phyloP scores from a whole-genome alignment of 1,284 basidiomycete genomes.

The Sutorius eximius region DNA sequence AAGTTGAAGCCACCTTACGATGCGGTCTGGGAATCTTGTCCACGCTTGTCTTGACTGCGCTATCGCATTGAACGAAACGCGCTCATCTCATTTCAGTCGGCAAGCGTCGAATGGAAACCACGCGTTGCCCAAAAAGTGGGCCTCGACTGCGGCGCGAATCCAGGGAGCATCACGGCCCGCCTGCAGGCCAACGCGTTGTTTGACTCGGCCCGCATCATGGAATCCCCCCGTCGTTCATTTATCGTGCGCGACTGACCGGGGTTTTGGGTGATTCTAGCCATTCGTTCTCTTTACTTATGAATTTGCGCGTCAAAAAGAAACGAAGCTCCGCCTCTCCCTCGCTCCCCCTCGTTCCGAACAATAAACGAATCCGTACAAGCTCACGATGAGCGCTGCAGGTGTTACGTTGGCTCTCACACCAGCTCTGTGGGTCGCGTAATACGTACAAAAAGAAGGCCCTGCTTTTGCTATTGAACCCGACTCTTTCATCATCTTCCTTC shows the following conservation, averaged over 20 bases:
- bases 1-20: not conserved
- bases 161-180: conserved; percentile 6
- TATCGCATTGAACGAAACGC: not conserved
- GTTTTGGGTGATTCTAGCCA: not conserved
- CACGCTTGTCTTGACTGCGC: not conserved
- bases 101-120: not conserved
- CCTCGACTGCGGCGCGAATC: conserved; percentile 18
- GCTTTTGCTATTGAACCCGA: conserved; percentile 5
- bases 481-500: conserved; percentile 12
- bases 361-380: not conserved
- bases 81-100: not conserved
- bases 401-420: conserved; percentile 16
- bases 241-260: conserved; percentile 20
- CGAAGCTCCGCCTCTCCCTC: not conserved
- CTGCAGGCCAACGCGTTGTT: conserved; percentile 28
- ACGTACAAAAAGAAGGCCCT: conserved; percentile 25
- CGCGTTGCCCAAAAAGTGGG: not conserved
- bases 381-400: conserved; percentile 21
- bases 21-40: not conserved
- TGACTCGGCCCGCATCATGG: conserved; percentile 9
- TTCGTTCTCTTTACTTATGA: conserved; percentile 7
- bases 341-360: conserved; percentile 8
- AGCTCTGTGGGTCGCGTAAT: conserved; percentile 10
- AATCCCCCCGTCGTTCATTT: not conserved
- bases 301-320: not conserved